Conservation (phyloP, 2,329 filamentous ascomycete genomes). For the Balansia obtecta region DNA sequence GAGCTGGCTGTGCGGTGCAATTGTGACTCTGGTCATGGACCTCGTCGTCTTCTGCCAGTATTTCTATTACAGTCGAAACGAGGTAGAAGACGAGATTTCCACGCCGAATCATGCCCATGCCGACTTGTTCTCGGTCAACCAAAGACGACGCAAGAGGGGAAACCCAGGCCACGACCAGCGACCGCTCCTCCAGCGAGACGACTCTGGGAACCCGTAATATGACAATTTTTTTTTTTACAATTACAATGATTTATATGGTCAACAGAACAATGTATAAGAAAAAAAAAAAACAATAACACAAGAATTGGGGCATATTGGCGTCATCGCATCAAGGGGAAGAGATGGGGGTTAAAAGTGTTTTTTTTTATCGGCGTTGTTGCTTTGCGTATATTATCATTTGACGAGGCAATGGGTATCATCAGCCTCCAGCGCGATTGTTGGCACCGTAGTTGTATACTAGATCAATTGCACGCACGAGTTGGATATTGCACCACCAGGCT, state of each 20-base stretch:
- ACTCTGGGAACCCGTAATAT: slow-evolving; percentile 10
- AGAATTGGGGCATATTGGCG: too few species aligned
- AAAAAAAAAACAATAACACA: not conserved
- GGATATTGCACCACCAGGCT: too few species aligned
- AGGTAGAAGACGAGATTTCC: slow-evolving; percentile 15
- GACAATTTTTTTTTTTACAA: not conserved
- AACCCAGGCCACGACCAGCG: slow-evolving; percentile 25
- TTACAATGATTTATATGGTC: not conserved
- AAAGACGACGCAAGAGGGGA: slow-evolving; percentile 12
- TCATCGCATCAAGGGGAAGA: not conserved
- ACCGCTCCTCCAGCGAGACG: slow-evolving; percentile 22
- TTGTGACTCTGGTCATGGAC: slow-evolving; percentile 78
- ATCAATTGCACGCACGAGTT: too few species aligned
- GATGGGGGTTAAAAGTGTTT: not conserved
- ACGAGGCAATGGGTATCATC: too few species aligned
- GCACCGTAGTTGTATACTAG: too few species aligned
- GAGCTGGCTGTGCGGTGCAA: slow-evolving; percentile 80
- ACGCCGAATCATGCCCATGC: slow-evolving; percentile 15
- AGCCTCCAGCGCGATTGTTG: too few species aligned
- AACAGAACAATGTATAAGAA: not conserved
- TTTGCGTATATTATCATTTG: not conserved
- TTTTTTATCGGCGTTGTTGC: not conserved
- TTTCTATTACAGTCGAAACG: slow-evolving; percentile 56
- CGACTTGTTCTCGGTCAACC: slow-evolving; percentile 14
- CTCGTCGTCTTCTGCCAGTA: slow-evolving; percentile 83